A percentile compares a stretch with the other conserved stretches of the same genome.
phyloP scores from a whole-genome alignment of 768 basidiomycete species.

The Suillus variegatus region DNA sequence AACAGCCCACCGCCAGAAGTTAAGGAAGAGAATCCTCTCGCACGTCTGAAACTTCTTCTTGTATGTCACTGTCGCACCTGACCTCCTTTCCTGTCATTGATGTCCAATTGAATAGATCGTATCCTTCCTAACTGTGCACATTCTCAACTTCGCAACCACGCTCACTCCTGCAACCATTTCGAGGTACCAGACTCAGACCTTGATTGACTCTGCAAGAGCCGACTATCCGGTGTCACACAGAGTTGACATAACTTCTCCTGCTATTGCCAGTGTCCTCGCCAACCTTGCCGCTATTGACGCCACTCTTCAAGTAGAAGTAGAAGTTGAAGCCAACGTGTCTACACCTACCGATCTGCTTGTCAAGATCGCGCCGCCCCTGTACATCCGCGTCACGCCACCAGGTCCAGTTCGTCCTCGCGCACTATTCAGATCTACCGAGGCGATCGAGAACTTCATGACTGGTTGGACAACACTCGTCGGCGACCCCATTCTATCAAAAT shows the following conservation, averaged over 20 bases:
- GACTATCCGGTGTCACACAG: conserved; percentile 39
- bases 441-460: conserved; percentile 85
- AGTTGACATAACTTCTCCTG: conserved; percentile 70
- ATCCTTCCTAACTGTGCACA: conserved; percentile 88
- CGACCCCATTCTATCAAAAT: conserved; percentile 92
- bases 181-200: conserved; percentile 37
- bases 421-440: conserved; percentile 44
- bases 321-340: conserved; percentile 3
- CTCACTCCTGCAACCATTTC: conserved; percentile 67
- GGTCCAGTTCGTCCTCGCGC: conserved; percentile 30
- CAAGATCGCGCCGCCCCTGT: conserved; percentile 61
- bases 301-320: conserved; percentile 7
- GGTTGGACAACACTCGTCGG: conserved; percentile 90
- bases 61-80: conserved; percentile 39
- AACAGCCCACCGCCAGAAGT: conserved; percentile 40
- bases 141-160: conserved; percentile 91
- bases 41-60: conserved; percentile 85
- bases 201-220: conserved; percentile 12
- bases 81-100: conserved; percentile 8
- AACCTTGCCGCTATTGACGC: conserved; percentile 47
- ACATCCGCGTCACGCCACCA: conserved; percentile 49
- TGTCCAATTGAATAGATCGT: conserved; percentile 55
- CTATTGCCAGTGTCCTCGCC: conserved; percentile 58
- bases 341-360: conserved; percentile 50
- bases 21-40: conserved; percentile 77